A percentile compares a stretch with the other conserved stretches of the same genome.
Evolutionary conservation across 169 alveolate species (phyloP).

Genomic region (Babesia ovis): DNA sequence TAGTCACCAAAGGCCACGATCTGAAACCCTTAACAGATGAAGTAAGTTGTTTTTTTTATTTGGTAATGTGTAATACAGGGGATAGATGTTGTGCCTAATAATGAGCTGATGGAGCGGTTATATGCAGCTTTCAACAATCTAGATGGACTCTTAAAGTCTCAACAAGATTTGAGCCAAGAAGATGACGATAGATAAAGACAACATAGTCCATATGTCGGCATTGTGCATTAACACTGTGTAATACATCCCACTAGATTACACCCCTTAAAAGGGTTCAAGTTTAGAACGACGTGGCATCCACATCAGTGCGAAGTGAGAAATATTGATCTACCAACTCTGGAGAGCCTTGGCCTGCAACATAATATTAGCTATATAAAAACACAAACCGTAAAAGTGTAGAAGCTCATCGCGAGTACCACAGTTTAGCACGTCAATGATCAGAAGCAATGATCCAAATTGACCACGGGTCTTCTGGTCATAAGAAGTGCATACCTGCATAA

Average conservation of each 20-base stretch:
- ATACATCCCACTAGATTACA: background rate
- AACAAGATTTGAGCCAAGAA: background rate
- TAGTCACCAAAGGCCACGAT: conserved; percentile 35
- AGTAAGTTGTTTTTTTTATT: background rate
- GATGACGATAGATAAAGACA: background rate
- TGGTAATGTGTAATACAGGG: background rate
- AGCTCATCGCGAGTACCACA: conserved; percentile 40
- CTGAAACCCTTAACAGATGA: background rate
- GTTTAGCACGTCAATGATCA: conserved; percentile 51
- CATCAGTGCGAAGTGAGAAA: conserved; percentile 28
- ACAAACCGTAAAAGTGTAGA: conserved; percentile 34
- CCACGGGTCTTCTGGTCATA: conserved; percentile 37
- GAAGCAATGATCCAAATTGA: conserved; percentile 38
- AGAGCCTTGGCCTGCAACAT: background rate
- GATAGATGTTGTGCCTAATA: conserved; percentile 3
- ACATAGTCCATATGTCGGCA: too few species aligned
- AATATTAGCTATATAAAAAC: background rate
- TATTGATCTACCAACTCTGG: conserved; percentile 14
- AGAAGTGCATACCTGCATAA: conserved; percentile 46
- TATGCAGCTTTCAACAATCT: conserved; percentile 2
- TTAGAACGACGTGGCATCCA: background rate
- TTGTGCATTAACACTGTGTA: too few species aligned
- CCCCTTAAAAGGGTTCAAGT: background rate
- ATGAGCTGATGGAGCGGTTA: background rate
- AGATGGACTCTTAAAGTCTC: background rate